Percentiles rank a stretch among this genome's conserved stretches.
Evolutionary conservation across 257 asterid genomes (phyloP).

Genomic region (Solanum megistacrolobum): DNA sequence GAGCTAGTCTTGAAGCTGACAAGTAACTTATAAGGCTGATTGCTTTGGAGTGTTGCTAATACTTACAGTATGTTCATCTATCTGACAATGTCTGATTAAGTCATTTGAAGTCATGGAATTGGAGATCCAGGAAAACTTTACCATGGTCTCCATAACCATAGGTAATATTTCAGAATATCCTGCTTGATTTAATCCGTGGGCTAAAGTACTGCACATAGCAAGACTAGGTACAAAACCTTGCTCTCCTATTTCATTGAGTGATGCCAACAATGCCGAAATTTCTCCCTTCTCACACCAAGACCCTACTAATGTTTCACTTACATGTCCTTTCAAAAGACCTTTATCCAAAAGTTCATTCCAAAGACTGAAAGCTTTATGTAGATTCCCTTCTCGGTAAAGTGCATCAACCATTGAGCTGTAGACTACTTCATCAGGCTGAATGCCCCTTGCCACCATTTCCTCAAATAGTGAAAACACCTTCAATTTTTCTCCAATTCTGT

Average conservation of each 20-base stretch:
- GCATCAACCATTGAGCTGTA: slow-evolving; percentile 49
- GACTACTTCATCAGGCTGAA: slow-evolving; percentile 65
- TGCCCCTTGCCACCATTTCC: slow-evolving; percentile 47
- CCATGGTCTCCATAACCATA: slow-evolving; percentile 41
- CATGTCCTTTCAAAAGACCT: slow-evolving; percentile 46
- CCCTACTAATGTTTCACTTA: slow-evolving; percentile 36
- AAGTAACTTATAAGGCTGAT: slow-evolving; percentile 33
- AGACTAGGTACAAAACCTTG: slow-evolving; percentile 55
- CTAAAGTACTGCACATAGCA: slow-evolving; percentile 50
- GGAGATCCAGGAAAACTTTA: slow-evolving; percentile 56
- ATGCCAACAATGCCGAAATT: slow-evolving; percentile 29
- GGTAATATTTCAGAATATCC: slow-evolving; percentile 46
- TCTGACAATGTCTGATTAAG: slow-evolving; percentile 26
- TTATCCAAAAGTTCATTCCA: slow-evolving; percentile 57
- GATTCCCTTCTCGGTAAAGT: slow-evolving; percentile 39
- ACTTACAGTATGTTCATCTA: slow-evolving; percentile 12
- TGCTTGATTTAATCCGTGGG: slow-evolving; percentile 41
- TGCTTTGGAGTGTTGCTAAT: slow-evolving; percentile 10
- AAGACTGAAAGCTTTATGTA: slow-evolving; percentile 41
- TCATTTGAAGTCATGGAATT: slow-evolving; percentile 29
- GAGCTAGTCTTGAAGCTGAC: slow-evolving; percentile 21
- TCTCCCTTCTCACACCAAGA: slow-evolving; percentile 44
- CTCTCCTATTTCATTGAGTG: slow-evolving; percentile 43
- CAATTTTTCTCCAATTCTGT: slow-evolving; percentile 44
- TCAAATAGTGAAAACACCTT: slow-evolving; percentile 57